Evolutionary conservation across 2,329 filamentous ascomycete genomes (phyloP).

Genomic region (Botryotinia convoluta): DNA sequence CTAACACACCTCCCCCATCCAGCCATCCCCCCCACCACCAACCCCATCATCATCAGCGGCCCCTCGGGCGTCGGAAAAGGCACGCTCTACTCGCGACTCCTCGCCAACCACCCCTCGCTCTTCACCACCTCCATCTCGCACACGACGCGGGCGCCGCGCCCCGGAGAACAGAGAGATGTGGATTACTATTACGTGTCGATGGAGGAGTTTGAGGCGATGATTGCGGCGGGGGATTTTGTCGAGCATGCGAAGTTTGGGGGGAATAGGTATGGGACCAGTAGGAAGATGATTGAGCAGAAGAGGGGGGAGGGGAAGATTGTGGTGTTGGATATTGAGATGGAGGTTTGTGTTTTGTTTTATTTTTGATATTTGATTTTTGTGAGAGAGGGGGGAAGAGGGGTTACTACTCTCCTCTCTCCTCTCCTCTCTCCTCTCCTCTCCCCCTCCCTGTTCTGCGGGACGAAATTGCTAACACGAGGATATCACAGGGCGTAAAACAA

Average conservation of each 20-base stretch:
- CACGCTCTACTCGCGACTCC: conserved; percentile 72
- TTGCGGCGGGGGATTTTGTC: conserved; percentile 71
- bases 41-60: conserved; percentile 73
- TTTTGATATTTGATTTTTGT: neutral
- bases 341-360: conserved; percentile 50
- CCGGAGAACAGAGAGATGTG: conserved; percentile 70
- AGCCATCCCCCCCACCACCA: conserved; percentile 26
- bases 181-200: conserved; percentile 78
- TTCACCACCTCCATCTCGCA: conserved; percentile 64
- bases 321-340: conserved; percentile 95
- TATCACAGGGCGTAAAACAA: conserved; percentile 76
- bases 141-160: conserved; percentile 76
- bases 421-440: neutral
- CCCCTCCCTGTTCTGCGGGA: neutral
- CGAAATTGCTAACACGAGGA: neutral
- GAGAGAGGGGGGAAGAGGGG: too few relatives aligned
- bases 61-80: conserved; percentile 80
- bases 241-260: conserved; percentile 81
- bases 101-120: conserved; percentile 54
- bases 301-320: conserved; percentile 69
- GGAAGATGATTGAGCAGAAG: conserved; percentile 70
- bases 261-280: conserved; percentile 84
- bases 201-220: conserved; percentile 65
- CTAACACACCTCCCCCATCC: conserved; percentile 12
- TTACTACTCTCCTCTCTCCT: neutral